These are phyloP conservation scores for Lichtheimia corymbifera DNA, from an alignment of 371 early-diverging fungal species.

Conservation along the genomic window DNA sequence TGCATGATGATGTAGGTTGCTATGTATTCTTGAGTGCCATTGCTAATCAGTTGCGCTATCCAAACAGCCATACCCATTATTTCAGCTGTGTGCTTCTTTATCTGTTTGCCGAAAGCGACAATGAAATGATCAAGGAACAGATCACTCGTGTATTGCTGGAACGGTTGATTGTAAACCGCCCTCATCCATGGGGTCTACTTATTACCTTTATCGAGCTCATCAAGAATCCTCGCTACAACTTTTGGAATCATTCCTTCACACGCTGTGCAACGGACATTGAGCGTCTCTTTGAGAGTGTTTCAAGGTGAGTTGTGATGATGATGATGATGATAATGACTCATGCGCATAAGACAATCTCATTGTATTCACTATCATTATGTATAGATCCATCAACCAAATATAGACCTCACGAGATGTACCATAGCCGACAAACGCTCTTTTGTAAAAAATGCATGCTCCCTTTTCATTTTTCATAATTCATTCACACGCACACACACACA, in stretches of 20 bases:
- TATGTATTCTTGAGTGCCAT: conserved; percentile 90
- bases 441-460: conserved; percentile 7
- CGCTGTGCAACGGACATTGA: conserved; percentile 75
- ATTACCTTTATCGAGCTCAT: conserved; percentile 97
- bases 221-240: conserved; percentile 88
- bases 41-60: conserved; percentile 96
- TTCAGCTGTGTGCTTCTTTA: conserved; percentile 86
- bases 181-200: conserved; percentile 97
- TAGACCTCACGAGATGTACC: conserved; percentile 6
- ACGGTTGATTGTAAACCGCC: conserved; percentile 93
- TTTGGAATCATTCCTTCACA: conserved; percentile 85
- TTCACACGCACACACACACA: too few relatives aligned
- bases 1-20: conserved; percentile 54
- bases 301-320: conserved; percentile 38
- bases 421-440: not conserved
- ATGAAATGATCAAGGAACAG: conserved; percentile 90
- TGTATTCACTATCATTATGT: not conserved
- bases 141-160: conserved; percentile 94
- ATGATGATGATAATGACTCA: too few relatives aligned
- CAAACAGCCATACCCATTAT: conserved; percentile 95
- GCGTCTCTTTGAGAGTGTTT: conserved; percentile 72
- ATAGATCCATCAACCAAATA: conserved; percentile 19
- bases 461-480: too few relatives aligned
- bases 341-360: not conserved
- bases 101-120: conserved; percentile 82